Evolutionary conservation across 2,329 filamentous ascomycete genomes (phyloP).

Genomic region (Fusarium veterinarium): DNA sequence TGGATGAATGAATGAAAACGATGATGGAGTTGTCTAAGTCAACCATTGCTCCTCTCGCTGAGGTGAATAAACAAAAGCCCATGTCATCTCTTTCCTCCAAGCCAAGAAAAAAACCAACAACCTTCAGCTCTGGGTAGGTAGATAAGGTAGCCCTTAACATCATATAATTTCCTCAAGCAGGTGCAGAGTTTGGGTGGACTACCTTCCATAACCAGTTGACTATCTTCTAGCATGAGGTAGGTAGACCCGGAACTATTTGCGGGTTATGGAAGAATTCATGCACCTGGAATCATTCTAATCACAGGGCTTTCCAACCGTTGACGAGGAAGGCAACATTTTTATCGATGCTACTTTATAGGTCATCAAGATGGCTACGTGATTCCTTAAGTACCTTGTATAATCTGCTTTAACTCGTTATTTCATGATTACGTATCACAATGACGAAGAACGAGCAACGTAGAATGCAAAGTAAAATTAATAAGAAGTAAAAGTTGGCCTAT

Average conservation of each 20-base stretch:
- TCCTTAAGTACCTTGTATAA: not conserved
- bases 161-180: not conserved
- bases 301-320: not conserved
- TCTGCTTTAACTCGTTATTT: not conserved
- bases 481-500: not conserved
- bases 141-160: not conserved
- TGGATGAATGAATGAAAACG: not conserved
- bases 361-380: not conserved
- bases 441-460: not conserved
- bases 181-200: not conserved
- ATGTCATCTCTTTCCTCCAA: not conserved
- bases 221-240: not conserved
- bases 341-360: not conserved
- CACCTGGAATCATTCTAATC: not conserved
- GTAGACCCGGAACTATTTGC: not conserved
- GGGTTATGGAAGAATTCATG: not conserved
- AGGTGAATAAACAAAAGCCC: not conserved
- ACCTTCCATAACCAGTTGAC: not conserved
- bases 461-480: not conserved
- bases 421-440: too few species aligned
- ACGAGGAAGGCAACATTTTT: not conserved
- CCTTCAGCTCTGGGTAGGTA: not conserved
- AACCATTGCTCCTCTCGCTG: not conserved
- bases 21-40: not conserved
- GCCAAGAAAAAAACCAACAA: not conserved